phyloP scores from a whole-genome alignment of 1,284 basidiomycete species.

The Cystobasidium slooffiae region DNA sequence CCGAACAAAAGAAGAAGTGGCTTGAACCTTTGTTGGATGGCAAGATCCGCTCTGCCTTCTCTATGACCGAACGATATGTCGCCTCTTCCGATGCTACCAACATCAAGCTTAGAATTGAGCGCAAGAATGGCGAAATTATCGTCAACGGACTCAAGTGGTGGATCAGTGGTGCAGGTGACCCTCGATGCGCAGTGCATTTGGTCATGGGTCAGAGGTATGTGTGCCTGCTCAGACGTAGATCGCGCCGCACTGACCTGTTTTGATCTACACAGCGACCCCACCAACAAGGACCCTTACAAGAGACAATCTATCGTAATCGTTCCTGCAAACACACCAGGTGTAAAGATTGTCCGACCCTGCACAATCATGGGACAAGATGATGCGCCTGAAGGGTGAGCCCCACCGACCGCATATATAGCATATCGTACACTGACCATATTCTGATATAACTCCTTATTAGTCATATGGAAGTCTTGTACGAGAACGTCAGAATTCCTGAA shows the following conservation, averaged over 20 bases:
- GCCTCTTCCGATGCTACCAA: conserved; percentile 71
- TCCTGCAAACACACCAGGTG: conserved; percentile 81
- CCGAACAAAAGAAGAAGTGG: conserved; percentile 90
- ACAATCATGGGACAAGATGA: conserved; percentile 86
- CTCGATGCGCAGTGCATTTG: conserved; percentile 83
- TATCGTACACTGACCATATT: neutral
- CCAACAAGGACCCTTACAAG: conserved; percentile 69
- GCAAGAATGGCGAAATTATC: conserved; percentile 85
- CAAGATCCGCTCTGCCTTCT: conserved; percentile 88
- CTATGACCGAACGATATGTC: conserved; percentile 88
- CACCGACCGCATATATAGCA: neutral
- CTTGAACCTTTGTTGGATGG: conserved; percentile 84
- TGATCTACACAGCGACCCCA: conserved; percentile 62
- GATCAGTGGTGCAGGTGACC: conserved; percentile 97
- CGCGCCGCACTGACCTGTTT: neutral
- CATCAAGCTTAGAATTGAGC: conserved; percentile 83
- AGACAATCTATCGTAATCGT: conserved; percentile 95
- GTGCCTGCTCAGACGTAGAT: neutral
- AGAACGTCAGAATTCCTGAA: conserved; percentile 86
- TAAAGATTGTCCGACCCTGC: conserved; percentile 89
- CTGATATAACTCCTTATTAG: conserved; percentile 54
- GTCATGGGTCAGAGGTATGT: conserved; percentile 76
- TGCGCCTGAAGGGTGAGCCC: conserved; percentile 68
- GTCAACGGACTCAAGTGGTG: conserved; percentile 99
- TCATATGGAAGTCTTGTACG: conserved; percentile 92